Evolutionary conservation across 768 basidiomycete species (phyloP), one percentile per base, ranked within the genome.

Genomic region (Grammothele lineata): DNA sequence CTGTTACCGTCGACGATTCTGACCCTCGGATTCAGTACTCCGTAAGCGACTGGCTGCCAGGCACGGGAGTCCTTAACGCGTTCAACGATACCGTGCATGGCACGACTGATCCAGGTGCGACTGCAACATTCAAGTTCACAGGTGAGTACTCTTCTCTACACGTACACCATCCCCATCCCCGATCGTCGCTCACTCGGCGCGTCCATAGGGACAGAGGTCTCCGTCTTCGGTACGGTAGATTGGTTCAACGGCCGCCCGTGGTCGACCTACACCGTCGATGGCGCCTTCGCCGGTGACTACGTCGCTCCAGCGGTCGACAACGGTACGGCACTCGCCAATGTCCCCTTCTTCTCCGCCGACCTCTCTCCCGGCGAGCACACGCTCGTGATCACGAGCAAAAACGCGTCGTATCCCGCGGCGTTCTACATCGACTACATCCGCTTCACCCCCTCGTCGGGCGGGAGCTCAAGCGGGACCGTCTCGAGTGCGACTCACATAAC

Each of bases 391-490:
- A 49, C 48, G 8, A 49, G 43, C 22, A 12, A 43, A 14, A 49
- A 49, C 23, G 48, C 37, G 10, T 43, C 48, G 14, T 19, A 10
- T 9, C 48, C 48, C 8, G 43, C 38, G 22, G 9, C n/a, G 15
- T 43, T 37, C 37, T 43, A 37, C 41, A 36, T 49, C 8, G 42
- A 43, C n/a, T 42, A 30, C 27, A 39, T 49, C 37, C 40, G 27
- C 17, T 23, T 41, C 26, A 11, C 27, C 8, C 27, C 27, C 37
- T 19, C 5, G 17, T 2, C 35, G 35, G 6, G 18, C 14, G 7
- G 18, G 15, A 22, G 37, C 18, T 4, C 37, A 18, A 36, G 9
- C 17, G 17, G 37, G 4, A 21, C 37, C 7, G 38, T 14, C 25
- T 7, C 22, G 23, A 14, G 9, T 11, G n/a, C 22, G 18, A 17